phyloP scores from a whole-genome alignment of 2,329 filamentous ascomycete genomes.

The Colletotrichum agaves region DNA sequence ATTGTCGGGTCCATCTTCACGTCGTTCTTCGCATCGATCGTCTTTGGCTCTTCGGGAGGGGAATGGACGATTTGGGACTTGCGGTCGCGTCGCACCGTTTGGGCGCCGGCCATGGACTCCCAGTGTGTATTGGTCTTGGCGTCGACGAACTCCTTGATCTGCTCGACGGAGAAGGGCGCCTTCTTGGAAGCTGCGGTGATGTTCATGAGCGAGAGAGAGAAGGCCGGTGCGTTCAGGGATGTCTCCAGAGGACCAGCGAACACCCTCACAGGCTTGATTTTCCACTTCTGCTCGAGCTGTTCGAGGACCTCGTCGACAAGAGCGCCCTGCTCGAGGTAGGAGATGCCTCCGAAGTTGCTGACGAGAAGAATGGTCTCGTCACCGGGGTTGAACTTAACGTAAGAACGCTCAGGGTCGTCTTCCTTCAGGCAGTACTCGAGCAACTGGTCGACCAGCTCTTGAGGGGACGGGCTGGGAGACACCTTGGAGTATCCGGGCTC shows the following conservation, averaged over 20 bases:
- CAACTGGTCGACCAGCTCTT: constrained; percentile 65
- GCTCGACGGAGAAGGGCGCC: constrained; percentile 57
- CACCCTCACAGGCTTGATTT: constrained; percentile 63
- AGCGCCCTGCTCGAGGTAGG: constrained; percentile 66
- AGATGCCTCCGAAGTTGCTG: constrained; percentile 70
- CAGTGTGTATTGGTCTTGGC: constrained; percentile 67
- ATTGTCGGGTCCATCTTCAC: constrained; percentile 61
- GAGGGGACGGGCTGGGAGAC: constrained; percentile 60
- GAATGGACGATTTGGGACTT: constrained; percentile 56
- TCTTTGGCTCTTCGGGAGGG: constrained; percentile 48
- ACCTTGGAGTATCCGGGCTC: constrained; percentile 71
- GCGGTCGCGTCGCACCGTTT: constrained; percentile 50
- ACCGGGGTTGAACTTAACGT: constrained; percentile 57
- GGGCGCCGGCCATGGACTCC: constrained; percentile 62
- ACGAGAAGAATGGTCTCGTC: constrained; percentile 65
- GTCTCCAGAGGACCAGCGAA: constrained; percentile 75
- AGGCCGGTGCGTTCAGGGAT: constrained; percentile 77
- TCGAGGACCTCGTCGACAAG: constrained; percentile 63
- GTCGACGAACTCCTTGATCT: constrained; percentile 74
- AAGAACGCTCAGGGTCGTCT: constrained; percentile 60
- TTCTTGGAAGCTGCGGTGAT: constrained; percentile 58
- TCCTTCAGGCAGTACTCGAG: constrained; percentile 70
- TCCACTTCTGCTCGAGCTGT: constrained; percentile 60
- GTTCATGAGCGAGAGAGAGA: constrained; percentile 75
- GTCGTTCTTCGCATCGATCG: constrained; percentile 53